A percentile compares a stretch with the other conserved stretches of the same genome.
Conservation (phyloP, 352 stramenopile species). For the Globisporangium emineosum region DNA sequence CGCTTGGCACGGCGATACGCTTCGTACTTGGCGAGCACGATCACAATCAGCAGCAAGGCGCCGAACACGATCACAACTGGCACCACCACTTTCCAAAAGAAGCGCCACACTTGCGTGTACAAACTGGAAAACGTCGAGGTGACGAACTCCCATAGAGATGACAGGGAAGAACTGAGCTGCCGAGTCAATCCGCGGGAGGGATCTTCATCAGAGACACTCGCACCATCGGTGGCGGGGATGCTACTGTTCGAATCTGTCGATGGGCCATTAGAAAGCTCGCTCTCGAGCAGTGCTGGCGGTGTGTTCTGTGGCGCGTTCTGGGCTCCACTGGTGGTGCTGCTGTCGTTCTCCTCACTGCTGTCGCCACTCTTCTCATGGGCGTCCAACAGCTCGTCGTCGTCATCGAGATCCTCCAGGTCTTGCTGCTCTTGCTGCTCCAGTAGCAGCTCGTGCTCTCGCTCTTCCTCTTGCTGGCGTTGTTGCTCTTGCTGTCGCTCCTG, state of each 20-base stretch:
- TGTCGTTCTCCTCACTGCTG: conserved; percentile 1
- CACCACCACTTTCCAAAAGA: conserved; percentile 6
- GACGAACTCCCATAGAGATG: neutral
- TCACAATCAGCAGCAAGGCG: conserved; percentile 2
- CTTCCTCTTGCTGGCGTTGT: neutral
- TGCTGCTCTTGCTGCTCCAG: neutral
- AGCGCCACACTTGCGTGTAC: neutral
- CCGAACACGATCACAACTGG: conserved; percentile 11
- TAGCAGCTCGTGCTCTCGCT: neutral
- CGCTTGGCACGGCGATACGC: neutral
- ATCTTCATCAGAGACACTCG: neutral
- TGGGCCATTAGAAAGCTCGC: neutral
- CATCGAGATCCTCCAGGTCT: neutral
- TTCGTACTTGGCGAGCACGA: conserved; percentile 10
- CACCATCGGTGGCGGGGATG: neutral
- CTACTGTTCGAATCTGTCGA: neutral
- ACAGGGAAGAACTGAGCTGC: neutral
- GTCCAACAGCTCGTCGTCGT: neutral
- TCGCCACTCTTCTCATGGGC: neutral
- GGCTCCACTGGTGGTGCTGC: neutral
- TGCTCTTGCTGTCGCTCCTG: neutral
- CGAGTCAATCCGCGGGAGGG: neutral
- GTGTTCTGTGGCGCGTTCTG: neutral
- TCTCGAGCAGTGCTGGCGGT: neutral
- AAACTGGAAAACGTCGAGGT: neutral